Base-by-base conservation (phyloP, 441 rosid genomes). In the Capsella rubella region DNA sequence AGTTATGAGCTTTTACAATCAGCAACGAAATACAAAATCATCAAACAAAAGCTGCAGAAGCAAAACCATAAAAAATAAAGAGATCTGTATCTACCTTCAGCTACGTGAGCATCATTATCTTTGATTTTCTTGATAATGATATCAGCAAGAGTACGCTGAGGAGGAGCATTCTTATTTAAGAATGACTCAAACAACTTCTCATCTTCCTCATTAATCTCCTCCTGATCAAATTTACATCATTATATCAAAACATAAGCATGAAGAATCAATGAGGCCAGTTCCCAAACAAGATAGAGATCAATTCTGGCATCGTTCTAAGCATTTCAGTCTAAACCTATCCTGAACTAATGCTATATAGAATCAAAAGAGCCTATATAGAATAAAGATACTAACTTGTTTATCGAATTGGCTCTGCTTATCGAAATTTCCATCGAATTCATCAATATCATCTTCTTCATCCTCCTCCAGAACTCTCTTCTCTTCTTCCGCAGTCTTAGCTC, bases 151-250 rank as follows among this genome's bases (percentile, higher is more conserved):
- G 95, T 92, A 31, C 77, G 86, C 6, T 87, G 91, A 5, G 86
- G 88, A 75, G 84, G 85, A 4, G 90, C 86, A 50, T 86, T 84
- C 84, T 88, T 90, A 0, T 84, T 86, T 13, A 90, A 76, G 76
- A 95, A 92, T 35, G 96, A 84, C 76, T 90, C 98, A 50, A 92
- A 83, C 74, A 92, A 69, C 81, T 82, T 86, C 87, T 90, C 98
- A 46, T 95, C 97, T 5, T 85, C 87, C 77, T 90, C 96, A 71
- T 87, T 82, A 52, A 92, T 84, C 58, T 87, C 90, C 73, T 88
- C 92, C 92, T 90, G 77, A 32, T 32, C 25, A 18, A 27, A 43
- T 31, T 62, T 64, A 31, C 39, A 53, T 49, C 42, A 56, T 18
- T 47, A 6, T 4, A 51, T n/a, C 28, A 32, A n/a, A 27, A 27